Percentiles rank a stretch among this genome's conserved stretches.
Conservation (phyloP, 2,329 filamentous ascomycete species). For the Ophiostoma angusticollis region DNA sequence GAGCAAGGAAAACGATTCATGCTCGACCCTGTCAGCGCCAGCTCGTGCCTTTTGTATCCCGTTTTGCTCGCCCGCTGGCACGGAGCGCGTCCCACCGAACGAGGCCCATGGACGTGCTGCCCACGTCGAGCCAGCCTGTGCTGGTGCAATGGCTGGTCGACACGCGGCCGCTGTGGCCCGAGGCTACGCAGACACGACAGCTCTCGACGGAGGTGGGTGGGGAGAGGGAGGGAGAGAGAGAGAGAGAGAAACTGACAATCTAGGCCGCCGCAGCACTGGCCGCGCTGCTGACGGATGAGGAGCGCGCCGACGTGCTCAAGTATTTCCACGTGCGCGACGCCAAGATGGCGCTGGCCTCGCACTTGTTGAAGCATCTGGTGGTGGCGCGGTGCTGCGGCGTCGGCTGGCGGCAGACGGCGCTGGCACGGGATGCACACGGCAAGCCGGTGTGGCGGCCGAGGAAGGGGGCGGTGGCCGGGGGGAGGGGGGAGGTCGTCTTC, state of each 20-base stretch:
- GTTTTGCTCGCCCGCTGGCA: no score
- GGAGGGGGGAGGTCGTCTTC: slow-evolving; percentile 46
- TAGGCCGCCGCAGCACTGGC: slow-evolving; percentile 31
- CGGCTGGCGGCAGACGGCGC: slow-evolving; percentile 43
- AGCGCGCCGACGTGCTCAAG: slow-evolving; percentile 43
- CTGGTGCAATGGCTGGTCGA: slow-evolving; percentile 51
- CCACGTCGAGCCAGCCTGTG: slow-evolving; percentile 16
- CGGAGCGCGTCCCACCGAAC: no score
- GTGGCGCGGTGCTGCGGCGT: slow-evolving; percentile 36
- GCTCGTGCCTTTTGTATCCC: no score
- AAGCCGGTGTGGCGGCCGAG: slow-evolving; percentile 42
- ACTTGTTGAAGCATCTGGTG: slow-evolving; percentile 60
- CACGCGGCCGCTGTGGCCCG: slow-evolving; percentile 45
- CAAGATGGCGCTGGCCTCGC: slow-evolving; percentile 59
- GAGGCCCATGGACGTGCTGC: slow-evolving; percentile 6
- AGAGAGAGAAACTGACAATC: no score
- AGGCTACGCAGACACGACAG: slow-evolving; percentile 34
- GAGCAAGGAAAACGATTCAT: no score
- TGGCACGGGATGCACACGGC: slow-evolving; percentile 41
- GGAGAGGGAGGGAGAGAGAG: no score
- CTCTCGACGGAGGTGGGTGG: slow-evolving; percentile 32
- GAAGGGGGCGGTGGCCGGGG: slow-evolving; percentile 27
- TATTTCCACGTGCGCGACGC: slow-evolving; percentile 60
- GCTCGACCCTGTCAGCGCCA: no score
- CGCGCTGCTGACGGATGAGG: slow-evolving; percentile 35